phyloP scores from a whole-genome alignment of 169 alveolate genomes.

The Plasmodium reichenowi region DNA sequence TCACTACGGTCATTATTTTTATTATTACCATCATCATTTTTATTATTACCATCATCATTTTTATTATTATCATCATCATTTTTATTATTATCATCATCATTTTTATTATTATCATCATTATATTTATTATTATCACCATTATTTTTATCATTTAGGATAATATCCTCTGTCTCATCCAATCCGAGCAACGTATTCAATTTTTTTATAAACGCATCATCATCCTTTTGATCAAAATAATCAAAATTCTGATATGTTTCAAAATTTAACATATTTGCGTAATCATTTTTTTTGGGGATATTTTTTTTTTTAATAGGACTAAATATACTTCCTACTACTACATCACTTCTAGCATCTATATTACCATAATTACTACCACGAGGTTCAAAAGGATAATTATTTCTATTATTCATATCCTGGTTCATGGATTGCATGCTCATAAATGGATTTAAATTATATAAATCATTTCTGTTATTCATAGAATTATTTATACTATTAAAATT shows the following conservation, averaged over 20 bases:
- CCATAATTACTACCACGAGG: conserved; percentile 35
- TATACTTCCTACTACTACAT: conserved; percentile 71
- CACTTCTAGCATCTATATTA: conserved; percentile 52
- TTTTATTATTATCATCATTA: not conserved
- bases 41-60: too few relatives aligned
- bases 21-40: not conserved
- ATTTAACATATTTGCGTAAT: conserved; percentile 32
- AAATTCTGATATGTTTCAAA: conserved; percentile 74
- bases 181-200: conserved; percentile 67
- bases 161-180: conserved; percentile 48
- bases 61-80: not conserved
- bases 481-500: conserved; percentile 21
- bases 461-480: conserved; percentile 45
- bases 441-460: conserved; percentile 60
- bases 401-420: conserved; percentile 19
- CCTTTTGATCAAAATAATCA: conserved; percentile 76
- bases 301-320: conserved; percentile 57
- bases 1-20: not conserved
- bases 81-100: not conserved
- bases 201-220: conserved; percentile 70
- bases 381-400: conserved; percentile 6
- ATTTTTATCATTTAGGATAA: conserved; percentile 6
- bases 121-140: not conserved
- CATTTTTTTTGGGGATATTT: conserved; percentile 37
- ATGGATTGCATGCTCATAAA: conserved; percentile 64